Conservation (phyloP, 257 asterid species). For the Fraxinus anomala region DNA sequence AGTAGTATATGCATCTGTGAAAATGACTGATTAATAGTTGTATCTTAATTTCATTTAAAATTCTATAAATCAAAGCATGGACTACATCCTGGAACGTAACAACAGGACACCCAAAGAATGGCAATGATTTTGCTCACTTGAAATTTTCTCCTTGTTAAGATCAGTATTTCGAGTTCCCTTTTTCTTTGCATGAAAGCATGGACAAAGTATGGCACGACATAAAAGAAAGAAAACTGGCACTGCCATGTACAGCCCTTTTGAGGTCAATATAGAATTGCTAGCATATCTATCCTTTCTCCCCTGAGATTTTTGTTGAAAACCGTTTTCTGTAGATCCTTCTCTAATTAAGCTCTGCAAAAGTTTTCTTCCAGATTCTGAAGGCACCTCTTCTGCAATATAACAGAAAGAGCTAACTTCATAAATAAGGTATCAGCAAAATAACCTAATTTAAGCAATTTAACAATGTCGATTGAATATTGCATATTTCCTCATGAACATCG, state of each 20-base stretch:
- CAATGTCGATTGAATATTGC: slow-evolving; percentile 1
- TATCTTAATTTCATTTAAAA: neutral
- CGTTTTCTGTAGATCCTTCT: slow-evolving; percentile 44
- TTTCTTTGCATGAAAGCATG: slow-evolving; percentile 82
- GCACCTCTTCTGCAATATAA: slow-evolving; percentile 46
- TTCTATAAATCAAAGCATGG: neutral
- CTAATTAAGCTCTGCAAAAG: slow-evolving; percentile 38
- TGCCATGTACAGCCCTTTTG: slow-evolving; percentile 61
- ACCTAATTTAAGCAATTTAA: slow-evolving; percentile 13
- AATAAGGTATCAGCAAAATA: neutral
- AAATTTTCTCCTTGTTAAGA: slow-evolving; percentile 64
- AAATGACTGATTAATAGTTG: neutral
- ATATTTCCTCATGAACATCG: neutral
- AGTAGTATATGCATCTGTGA: neutral
- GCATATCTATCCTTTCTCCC: slow-evolving; percentile 41
- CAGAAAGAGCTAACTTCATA: neutral
- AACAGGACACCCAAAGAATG: neutral
- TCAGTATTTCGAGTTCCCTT: slow-evolving; percentile 51
- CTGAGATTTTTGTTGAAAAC: slow-evolving; percentile 25
- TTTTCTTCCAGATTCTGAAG: slow-evolving; percentile 48
- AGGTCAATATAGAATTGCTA: slow-evolving; percentile 33
- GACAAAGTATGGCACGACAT: slow-evolving; percentile 72
- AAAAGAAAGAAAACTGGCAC: slow-evolving; percentile 63
- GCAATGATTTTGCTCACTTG: slow-evolving; percentile 60
- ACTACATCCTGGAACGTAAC: neutral